Base-by-base conservation (phyloP, 306 rosid species). In the Rosa chinensis region DNA sequence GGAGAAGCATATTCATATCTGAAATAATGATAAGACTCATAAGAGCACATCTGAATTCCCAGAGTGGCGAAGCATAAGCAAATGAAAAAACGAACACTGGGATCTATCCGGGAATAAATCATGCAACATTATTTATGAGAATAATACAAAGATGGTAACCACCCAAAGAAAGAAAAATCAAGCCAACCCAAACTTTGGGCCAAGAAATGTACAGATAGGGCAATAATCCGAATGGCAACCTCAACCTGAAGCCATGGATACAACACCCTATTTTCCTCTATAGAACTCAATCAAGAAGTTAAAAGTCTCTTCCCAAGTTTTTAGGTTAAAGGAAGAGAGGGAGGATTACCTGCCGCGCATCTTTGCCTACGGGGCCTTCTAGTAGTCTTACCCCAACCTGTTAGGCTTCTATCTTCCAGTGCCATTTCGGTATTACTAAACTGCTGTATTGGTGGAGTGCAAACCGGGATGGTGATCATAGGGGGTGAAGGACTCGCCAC, bases 301-400 rank as follows among this genome's bases (percentile, higher is more conserved):
- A 84, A 83, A 90, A 89, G 85, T 85, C 92, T 78, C 89, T 79
- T 86, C 75, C 82, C 68, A 72, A 47, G 76, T 82, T 2, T 85
- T 87, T 84, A 93, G 70, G 92, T 88, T 85, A 93, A 90, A 44
- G 90, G 89, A 53, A 95, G 79, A 9, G 89, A 56, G 3, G 90
- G 79, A 83, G 86, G 89, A 81, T 85, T 90, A 63, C 92, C 93
- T 59, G 98, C 94, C 9, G 96, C 92, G 74, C 86, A 89, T 89
- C 99, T 89, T 75, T 93, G 98, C 82, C 99, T 67, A 1, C 99
- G 98, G 59, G 99, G 97, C 82, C 99, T 83, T 83, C 99, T 86
- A n/a, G 97, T 90, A 71, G 98, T 93, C 84, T 91, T 95, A 63
- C 99, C 98, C 99, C 98, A 95, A 84, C 99, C 94, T 11, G 97